phyloP scores from a whole-genome alignment of 352 stramenopile genomes.

The Globisporangium paddicum region DNA sequence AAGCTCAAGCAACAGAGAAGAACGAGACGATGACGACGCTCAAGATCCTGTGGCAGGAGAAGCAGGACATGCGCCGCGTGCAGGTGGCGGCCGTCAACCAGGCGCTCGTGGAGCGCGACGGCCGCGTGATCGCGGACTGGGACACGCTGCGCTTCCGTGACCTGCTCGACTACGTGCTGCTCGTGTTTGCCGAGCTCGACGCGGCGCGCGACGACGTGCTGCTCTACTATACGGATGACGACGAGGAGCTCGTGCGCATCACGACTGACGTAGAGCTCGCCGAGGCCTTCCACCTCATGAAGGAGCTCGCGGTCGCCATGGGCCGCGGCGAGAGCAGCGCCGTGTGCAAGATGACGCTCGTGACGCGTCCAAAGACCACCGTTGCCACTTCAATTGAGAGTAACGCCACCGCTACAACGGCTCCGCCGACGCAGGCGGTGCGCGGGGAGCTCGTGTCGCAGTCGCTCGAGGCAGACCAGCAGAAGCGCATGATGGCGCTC shows the following conservation, averaged over 20 bases:
- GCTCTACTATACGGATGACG: constrained; percentile 82
- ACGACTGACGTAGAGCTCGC: constrained; percentile 78
- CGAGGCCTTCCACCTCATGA: constrained; percentile 76
- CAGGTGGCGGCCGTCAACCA: constrained; percentile 65
- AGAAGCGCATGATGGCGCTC: constrained; percentile 61
- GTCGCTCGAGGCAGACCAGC: constrained; percentile 44
- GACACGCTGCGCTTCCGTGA: constrained; percentile 49
- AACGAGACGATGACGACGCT: constrained; percentile 60
- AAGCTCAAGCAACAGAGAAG: neutral
- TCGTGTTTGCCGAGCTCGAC: constrained; percentile 60
- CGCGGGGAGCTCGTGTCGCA: constrained; percentile 28
- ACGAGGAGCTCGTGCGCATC: constrained; percentile 77
- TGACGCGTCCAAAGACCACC: constrained; percentile 22
- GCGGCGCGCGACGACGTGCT: constrained; percentile 32
- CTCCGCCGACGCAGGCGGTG: constrained; percentile 1
- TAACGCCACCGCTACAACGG: constrained; percentile 3
- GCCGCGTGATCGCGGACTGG: constrained; percentile 24
- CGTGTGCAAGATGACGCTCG: constrained; percentile 71
- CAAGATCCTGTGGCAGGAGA: constrained; percentile 79
- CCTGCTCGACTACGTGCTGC: constrained; percentile 58
- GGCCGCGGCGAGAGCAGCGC: constrained; percentile 34
- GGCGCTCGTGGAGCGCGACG: constrained; percentile 41
- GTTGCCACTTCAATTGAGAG: constrained; percentile 13
- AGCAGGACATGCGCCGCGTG: constrained; percentile 84
- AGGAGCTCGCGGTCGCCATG: constrained; percentile 44